Conservation (phyloP, 169 alveolate species). For the Plasmodium vivax region DNA sequence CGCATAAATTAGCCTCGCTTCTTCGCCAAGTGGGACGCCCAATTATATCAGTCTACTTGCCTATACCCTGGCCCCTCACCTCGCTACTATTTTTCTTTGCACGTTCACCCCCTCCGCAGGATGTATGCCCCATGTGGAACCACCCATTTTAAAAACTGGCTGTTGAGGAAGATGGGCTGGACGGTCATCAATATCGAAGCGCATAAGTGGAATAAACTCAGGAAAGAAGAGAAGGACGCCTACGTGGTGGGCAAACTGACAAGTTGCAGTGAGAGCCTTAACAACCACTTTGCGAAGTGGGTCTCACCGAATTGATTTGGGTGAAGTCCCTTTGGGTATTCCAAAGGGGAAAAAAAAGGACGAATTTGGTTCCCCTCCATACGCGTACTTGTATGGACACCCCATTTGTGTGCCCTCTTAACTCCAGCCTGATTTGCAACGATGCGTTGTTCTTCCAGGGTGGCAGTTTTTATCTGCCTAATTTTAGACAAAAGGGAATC, state of each 20-base stretch:
- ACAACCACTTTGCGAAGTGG: background rate
- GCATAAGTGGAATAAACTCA: conserved; percentile 62
- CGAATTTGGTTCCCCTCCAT: background rate
- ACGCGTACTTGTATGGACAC: background rate
- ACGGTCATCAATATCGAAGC: conserved; percentile 24
- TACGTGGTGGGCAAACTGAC: conserved; percentile 31
- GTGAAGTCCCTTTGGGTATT: background rate
- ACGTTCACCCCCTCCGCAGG: conserved; percentile 28
- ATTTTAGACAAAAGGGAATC: background rate
- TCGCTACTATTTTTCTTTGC: background rate
- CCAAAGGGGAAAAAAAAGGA: background rate
- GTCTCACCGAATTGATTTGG: background rate
- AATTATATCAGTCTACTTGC: background rate
- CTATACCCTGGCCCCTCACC: background rate
- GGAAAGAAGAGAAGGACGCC: conserved; percentile 15
- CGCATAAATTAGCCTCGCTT: background rate
- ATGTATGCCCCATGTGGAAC: conserved; percentile 67
- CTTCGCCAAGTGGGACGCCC: background rate
- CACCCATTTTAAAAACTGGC: conserved; percentile 43
- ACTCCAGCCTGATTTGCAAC: background rate
- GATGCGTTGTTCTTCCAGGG: background rate
- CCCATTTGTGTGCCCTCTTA: background rate
- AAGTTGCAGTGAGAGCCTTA: background rate
- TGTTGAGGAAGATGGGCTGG: conserved; percentile 55
- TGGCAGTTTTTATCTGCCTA: background rate